phyloP scores from a whole-genome alignment of 1,139 yeast genomes.

The Scheffersomyces lignicola region DNA sequence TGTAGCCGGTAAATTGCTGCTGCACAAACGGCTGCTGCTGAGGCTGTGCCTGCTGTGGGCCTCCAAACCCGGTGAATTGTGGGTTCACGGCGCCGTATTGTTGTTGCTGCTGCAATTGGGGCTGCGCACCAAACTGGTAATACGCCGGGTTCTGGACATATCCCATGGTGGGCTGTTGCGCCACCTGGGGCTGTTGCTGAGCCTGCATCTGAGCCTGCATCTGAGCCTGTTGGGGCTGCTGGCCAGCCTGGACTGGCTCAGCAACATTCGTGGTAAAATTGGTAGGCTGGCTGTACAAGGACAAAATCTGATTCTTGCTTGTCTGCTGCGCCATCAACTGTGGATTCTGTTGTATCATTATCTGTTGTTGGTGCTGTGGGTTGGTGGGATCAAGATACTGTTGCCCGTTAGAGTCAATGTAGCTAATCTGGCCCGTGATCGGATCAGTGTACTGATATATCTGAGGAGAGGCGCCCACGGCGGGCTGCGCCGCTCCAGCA shows the following conservation, averaged over 20 bases:
- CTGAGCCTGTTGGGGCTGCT: slow-evolving; percentile 18
- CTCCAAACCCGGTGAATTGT: not conserved
- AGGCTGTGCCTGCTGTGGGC: not conserved
- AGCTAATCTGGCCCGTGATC: slow-evolving; percentile 57
- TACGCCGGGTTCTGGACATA: slow-evolving; percentile 15
- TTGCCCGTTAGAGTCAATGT: slow-evolving; percentile 60
- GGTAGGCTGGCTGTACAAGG: slow-evolving; percentile 41
- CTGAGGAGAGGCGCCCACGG: slow-evolving; percentile 29
- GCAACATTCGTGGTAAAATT: slow-evolving; percentile 28
- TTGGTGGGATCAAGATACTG: slow-evolving; percentile 58
- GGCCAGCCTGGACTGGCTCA: slow-evolving; percentile 18
- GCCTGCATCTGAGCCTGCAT: slow-evolving; percentile 24
- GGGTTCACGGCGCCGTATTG: slow-evolving; percentile 8
- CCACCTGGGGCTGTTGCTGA: slow-evolving; percentile 21
- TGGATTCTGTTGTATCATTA: slow-evolving; percentile 45
- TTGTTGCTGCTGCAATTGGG: slow-evolving; percentile 14
- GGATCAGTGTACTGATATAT: slow-evolving; percentile 66
- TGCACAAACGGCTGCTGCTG: no score
- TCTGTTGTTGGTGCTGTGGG: slow-evolving; percentile 52
- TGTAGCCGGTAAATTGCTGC: not conserved
- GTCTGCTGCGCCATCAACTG: slow-evolving; percentile 46
- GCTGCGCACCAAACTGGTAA: slow-evolving; percentile 13
- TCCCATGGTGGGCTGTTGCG: slow-evolving; percentile 11
- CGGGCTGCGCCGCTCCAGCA: slow-evolving; percentile 11
- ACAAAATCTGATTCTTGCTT: slow-evolving; percentile 41